Evolutionary conservation across 2,329 filamentous ascomycete genomes (phyloP).

Genomic region (Monilinia fructigena): DNA sequence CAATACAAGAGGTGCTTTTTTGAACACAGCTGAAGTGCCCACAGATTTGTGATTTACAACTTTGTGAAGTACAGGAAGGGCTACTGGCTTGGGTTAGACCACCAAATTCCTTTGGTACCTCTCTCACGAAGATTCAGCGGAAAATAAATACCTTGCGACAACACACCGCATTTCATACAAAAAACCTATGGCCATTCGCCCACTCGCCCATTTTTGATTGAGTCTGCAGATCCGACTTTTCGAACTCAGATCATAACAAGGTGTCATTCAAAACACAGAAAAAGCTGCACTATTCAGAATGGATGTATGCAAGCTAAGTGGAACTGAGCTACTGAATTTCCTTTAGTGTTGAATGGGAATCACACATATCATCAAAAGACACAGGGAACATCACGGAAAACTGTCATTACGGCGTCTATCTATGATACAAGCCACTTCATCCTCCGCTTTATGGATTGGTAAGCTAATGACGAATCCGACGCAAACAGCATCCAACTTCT

Average conservation of each 20-base stretch:
- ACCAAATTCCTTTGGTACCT: background rate
- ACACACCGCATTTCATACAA: too few relatives aligned
- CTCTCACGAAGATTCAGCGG: background rate
- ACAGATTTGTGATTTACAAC: background rate
- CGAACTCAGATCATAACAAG: background rate
- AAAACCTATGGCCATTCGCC: background rate
- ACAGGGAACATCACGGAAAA: background rate
- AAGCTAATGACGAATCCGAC: background rate
- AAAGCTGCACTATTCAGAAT: background rate
- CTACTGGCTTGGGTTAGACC: too few relatives aligned
- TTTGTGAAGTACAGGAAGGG: background rate
- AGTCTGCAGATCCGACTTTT: background rate
- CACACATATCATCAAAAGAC: background rate
- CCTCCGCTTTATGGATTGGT: background rate
- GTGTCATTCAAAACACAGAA: background rate
- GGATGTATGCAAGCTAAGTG: too few relatives aligned
- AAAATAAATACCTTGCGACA: background rate
- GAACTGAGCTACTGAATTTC: background rate
- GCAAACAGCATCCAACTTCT: background rate
- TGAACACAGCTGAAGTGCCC: too few relatives aligned
- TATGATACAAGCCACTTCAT: conserved; percentile 4
- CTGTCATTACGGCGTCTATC: conserved; percentile 7
- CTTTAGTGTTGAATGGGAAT: background rate
- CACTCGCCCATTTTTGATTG: background rate
- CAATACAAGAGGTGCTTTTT: too few relatives aligned